Evolutionary conservation across 495 filamentous ascomycete species (phyloP), one percentile per base, ranked within the genome.

Genomic region (Aspergillus steynii): DNA sequence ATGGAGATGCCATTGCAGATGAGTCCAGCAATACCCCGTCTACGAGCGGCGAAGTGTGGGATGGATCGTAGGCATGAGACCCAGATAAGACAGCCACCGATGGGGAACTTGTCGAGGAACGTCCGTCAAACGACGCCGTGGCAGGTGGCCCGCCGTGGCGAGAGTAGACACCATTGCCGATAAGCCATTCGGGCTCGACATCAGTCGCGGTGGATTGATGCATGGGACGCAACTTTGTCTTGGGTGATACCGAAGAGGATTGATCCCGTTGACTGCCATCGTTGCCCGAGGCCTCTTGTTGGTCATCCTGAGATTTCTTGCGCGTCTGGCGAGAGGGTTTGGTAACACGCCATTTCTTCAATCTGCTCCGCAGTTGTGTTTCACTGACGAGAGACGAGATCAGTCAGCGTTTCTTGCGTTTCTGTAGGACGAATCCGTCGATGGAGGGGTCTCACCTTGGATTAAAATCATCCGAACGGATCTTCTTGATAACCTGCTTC

Each of bases 271-370:
- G 68, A 34, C 62, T 61, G 62, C 64, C 70, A 31, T 66, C 68
- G 15, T 78, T 65, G 28, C 60, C 65, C 28, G 61, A 55, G 28
- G 53, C 63, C 48, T 68, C 71, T 29, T 72, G 68, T 25, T 67
- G 68, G 28, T 72, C 63, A 37, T 72, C 71, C 7, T 70, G 64
- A 28, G 73, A 68, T 50, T 80, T 79, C 70, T 80, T 80, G 48
- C 77, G 71, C 28, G 72, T 76, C 50, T 79, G 78, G 29, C 78
- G 78, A 12, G 78, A 80, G 34, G 78, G 78, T 56, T 80, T 80
- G 61, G 78, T 80, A 31, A 80, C 78, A 25, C 78, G 70, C 78
- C 78, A 80, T 67, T 80, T 80, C 73, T 80, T 80, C 53, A 80
- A 58, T 50, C 78, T 71, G 55, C 78, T 80, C 34, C 78, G 75